Evolutionary conservation across 257 asterid genomes (phyloP).

Genomic region (Scutellaria galericulata): DNA sequence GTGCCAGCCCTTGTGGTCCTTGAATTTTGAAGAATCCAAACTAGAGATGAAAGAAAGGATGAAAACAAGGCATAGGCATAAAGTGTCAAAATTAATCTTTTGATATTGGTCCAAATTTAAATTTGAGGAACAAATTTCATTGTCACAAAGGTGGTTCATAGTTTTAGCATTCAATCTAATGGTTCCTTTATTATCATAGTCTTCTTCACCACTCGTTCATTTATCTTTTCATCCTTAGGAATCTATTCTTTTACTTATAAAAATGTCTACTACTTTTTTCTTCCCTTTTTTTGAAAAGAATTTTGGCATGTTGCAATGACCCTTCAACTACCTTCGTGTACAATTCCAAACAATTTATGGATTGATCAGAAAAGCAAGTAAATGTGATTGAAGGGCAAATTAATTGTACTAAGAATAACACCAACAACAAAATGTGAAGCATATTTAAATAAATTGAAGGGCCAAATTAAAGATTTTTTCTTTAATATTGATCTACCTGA

Average conservation of each 20-base stretch:
- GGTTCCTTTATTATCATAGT: background rate
- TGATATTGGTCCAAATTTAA: background rate
- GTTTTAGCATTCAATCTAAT: background rate
- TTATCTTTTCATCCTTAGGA: constrained; percentile 2
- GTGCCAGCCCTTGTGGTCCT: constrained; percentile 31
- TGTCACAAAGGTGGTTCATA: constrained; percentile 11
- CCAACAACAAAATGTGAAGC: no score
- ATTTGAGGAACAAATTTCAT: constrained; percentile 30
- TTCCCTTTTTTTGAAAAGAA: no score
- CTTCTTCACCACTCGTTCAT: background rate
- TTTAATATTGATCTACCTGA: no score
- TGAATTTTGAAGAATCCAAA: constrained; percentile 13
- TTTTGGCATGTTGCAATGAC: no score
- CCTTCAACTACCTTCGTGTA: no score
- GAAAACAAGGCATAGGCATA: constrained; percentile 20
- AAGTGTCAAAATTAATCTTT: constrained; percentile 6
- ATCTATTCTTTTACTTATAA: constrained; percentile 19
- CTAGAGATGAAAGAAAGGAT: background rate
- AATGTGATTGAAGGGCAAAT: no score
- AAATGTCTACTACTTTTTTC: no score
- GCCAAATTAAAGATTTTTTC: no score
- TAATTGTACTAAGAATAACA: no score
- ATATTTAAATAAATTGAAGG: no score
- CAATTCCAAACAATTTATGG: no score
- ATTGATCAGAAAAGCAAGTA: no score